Conservation (phyloP, 129 eudicot genomes). For the Chrysanthemum makinoi region DNA sequence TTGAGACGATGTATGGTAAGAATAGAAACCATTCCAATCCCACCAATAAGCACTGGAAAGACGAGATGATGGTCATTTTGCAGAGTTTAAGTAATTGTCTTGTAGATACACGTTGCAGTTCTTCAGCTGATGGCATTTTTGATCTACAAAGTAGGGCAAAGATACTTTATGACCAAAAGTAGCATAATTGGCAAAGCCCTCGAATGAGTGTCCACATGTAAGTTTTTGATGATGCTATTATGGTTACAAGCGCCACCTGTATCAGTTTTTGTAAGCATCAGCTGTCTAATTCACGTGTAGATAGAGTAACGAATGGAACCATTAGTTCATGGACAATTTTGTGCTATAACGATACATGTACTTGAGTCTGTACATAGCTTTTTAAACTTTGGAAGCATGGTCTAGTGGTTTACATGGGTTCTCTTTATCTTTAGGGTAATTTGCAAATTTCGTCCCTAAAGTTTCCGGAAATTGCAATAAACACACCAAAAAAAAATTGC, state of each 20-base stretch:
- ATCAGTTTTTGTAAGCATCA: slow-evolving; percentile 14
- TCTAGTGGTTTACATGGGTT: not conserved
- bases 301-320: slow-evolving; percentile 5
- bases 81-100: slow-evolving; percentile 34
- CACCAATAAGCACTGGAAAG: slow-evolving; percentile 28
- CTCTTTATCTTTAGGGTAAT: not conserved
- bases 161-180: slow-evolving; percentile 54
- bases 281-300: not conserved
- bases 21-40: slow-evolving; percentile 21
- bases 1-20: slow-evolving; percentile 71
- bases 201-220: not conserved
- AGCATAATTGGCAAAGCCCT: not conserved
- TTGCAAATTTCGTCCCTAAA: too few species aligned
- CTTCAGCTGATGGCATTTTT: slow-evolving; percentile 15
- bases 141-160: slow-evolving; percentile 62
- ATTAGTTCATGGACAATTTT: not conserved
- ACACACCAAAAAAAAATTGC: too few species aligned
- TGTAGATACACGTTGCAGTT: slow-evolving; percentile 10
- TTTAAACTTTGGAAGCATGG: not conserved
- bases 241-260: slow-evolving; percentile 7
- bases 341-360: not conserved
- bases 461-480: too few species aligned
- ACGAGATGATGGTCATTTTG: slow-evolving; percentile 32
- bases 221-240: slow-evolving; percentile 7
- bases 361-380: not conserved